Evolutionary conservation across 257 asterid species (phyloP).

Genomic region (Solanum rostratum): DNA sequence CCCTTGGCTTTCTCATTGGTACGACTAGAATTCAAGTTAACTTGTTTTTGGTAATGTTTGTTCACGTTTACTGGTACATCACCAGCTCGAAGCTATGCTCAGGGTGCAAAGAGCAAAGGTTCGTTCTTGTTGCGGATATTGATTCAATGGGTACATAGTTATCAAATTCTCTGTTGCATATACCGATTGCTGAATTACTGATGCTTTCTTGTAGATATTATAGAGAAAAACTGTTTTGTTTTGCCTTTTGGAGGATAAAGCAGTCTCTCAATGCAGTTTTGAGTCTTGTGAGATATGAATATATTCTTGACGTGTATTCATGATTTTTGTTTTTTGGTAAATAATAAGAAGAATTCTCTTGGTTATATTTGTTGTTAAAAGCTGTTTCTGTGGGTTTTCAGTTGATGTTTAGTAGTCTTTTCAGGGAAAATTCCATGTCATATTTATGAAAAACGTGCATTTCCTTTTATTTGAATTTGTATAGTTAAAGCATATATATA

Average conservation of each 20-base stretch:
- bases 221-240: background rate
- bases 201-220: background rate
- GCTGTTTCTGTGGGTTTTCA: background rate
- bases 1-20: slow-evolving; percentile 62
- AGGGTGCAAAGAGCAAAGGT: background rate
- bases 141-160: background rate
- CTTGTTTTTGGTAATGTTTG: background rate
- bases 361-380: background rate
- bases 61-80: background rate
- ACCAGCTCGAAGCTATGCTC: background rate
- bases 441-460: background rate
- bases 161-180: background rate
- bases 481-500: too few relatives aligned
- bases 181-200: background rate
- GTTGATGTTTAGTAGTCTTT: background rate
- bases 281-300: background rate
- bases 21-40: background rate
- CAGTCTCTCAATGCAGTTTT: background rate
- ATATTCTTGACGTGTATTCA: background rate
- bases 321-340: background rate
- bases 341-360: background rate
- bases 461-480: too few relatives aligned
- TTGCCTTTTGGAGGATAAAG: background rate
- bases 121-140: background rate
- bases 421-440: background rate